Percentiles rank a stretch among this genome's conserved stretches.
phyloP scores from a whole-genome alignment of 306 rosid genomes.

The Quercus wislizeni region DNA sequence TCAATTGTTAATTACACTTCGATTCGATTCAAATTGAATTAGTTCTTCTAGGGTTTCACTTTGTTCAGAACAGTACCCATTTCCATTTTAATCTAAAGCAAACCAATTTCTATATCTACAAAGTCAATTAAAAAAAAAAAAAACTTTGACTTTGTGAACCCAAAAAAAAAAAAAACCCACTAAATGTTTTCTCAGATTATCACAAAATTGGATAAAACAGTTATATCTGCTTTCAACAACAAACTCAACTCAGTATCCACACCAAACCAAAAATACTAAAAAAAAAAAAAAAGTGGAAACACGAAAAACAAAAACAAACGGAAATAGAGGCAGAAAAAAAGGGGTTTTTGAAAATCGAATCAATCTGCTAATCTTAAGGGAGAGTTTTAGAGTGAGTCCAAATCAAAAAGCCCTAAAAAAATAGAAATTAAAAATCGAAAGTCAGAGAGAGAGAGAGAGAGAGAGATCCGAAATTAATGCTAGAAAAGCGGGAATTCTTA shows the following conservation, averaged over 20 bases:
- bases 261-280: neutral
- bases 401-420: conserved; percentile 27
- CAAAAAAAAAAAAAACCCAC: neutral
- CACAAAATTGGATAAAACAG: neutral
- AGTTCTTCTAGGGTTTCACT: neutral
- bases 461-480: conserved; percentile 33
- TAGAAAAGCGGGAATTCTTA: conserved; percentile 9
- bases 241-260: neutral
- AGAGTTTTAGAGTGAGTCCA: conserved; percentile 25
- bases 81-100: conserved; percentile 9
- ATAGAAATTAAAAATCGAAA: neutral
- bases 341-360: conserved; percentile 20
- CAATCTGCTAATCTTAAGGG: conserved; percentile 36
- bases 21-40: neutral
- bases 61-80: conserved; percentile 2
- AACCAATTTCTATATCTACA: too few relatives aligned
- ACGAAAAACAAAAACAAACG: neutral
- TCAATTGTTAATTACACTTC: neutral
- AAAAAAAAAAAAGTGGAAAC: neutral
- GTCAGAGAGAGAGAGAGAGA: conserved; percentile 37
- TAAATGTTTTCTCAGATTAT: neutral
- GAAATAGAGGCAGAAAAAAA: neutral
- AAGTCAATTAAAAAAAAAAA: neutral
- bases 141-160: conserved; percentile 13
- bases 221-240: neutral